phyloP scores from a whole-genome alignment of 2,329 filamentous ascomycete species.

The Hypoxylon sp. region DNA sequence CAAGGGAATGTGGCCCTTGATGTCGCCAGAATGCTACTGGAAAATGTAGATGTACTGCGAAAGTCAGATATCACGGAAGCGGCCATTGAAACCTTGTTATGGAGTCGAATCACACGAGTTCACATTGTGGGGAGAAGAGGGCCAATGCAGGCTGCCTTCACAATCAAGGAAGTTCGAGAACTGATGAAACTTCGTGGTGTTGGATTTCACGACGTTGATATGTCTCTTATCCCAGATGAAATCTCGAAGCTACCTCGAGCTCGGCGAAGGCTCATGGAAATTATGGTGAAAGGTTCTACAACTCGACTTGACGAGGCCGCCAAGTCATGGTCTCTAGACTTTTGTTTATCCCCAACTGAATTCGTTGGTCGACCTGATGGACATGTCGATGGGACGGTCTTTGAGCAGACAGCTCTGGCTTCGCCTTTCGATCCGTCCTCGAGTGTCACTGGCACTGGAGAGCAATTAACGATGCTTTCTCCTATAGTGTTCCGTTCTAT shows the following conservation, averaged over 20 bases:
- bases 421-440: conserved; percentile 69
- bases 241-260: conserved; percentile 80
- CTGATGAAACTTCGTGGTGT: conserved; percentile 83
- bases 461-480: conserved; percentile 71
- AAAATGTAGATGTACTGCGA: conserved; percentile 78
- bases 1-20: conserved; percentile 98
- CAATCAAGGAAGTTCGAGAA: conserved; percentile 94
- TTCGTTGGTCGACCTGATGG: conserved; percentile 70
- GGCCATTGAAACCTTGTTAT: conserved; percentile 80
- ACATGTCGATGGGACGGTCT: conserved; percentile 75
- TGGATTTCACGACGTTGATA: conserved; percentile 78
- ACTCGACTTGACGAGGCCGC: conserved; percentile 63
- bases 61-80: conserved; percentile 92
- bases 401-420: conserved; percentile 73
- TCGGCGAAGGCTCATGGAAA: conserved; percentile 82
- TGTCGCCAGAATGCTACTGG: conserved; percentile 88
- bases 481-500: conserved; percentile 91
- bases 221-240: conserved; percentile 76
- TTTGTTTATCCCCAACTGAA: conserved; percentile 81
- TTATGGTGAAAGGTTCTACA: conserved; percentile 81
- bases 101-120: conserved; percentile 83
- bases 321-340: conserved; percentile 88
- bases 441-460: conserved; percentile 64
- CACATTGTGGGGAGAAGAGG: conserved; percentile 91
- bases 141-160: conserved; percentile 92